phyloP scores from a whole-genome alignment of 441 rosid species.

The Macaranga tanarius region DNA sequence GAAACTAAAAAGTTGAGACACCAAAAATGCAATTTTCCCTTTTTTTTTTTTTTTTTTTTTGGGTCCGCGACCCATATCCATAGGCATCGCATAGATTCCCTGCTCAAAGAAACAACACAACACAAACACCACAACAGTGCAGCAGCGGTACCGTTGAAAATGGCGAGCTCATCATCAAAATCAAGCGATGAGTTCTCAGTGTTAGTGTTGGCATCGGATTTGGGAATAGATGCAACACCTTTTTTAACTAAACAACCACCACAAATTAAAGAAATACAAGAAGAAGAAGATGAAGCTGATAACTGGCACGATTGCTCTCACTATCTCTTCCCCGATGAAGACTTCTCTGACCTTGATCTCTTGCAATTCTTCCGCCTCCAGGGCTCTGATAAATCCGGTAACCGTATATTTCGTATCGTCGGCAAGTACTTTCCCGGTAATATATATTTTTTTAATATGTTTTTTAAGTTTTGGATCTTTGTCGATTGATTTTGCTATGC shows the following conservation, averaged over 20 bases:
- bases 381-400: constrained; percentile 71
- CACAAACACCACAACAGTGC: too few species aligned
- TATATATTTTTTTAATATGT: neutral
- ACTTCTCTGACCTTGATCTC: constrained; percentile 81
- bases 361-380: constrained; percentile 69
- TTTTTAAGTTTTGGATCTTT: neutral
- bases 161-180: constrained; percentile 31
- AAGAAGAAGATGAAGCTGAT: constrained; percentile 32
- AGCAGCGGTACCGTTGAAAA: neutral
- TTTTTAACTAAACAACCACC: constrained; percentile 39
- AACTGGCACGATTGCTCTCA: constrained; percentile 83
- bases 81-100: neutral
- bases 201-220: constrained; percentile 80
- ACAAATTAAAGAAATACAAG: constrained; percentile 32
- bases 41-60: too few species aligned
- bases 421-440: constrained; percentile 79
- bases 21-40: too few species aligned
- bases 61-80: neutral
- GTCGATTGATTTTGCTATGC: neutral
- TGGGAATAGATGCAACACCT: constrained; percentile 75
- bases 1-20: too few species aligned
- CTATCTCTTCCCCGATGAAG: constrained; percentile 54
- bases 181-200: constrained; percentile 68
- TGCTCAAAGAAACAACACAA: neutral
- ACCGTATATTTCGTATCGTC: constrained; percentile 57